Evolutionary conservation across 2,329 filamentous ascomycete genomes (phyloP), one percentile per base, ranked within the genome.

Genomic region (Claviceps pazoutovae): DNA sequence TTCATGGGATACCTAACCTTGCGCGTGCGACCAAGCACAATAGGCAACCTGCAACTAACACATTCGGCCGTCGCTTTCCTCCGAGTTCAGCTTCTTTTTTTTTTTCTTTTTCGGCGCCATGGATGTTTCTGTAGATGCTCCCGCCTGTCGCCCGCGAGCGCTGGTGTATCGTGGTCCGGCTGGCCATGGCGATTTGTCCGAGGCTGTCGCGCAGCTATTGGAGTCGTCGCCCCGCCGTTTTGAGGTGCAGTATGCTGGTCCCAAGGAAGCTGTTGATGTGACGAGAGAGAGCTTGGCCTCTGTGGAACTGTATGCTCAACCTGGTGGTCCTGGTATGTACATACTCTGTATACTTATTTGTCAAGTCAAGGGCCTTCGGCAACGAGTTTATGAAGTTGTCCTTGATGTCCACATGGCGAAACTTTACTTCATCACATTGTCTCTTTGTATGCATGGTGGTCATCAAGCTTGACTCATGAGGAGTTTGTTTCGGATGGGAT

Each of bases 121-220:
- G 50, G 30, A 50, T 38, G 11, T n/a, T 21, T 4, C 47, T 37
- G 16, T 42, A 7, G 19, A 38, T 44, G 14, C 49, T 37, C 17
- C 42, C 16, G 39, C 23, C 46, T 19, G 36, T 39, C 53, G 50
- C n/a, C 53, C 53, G 1, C 42, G 48, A 37, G 58, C 58, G 16
- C 49, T 62, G 5, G 59, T 62, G 16, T 62, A 60, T 50, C 57
- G 57, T 17, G 57, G 58, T 6, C 54, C 56, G 0, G 53, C 55
- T 5, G 54, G 56, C 17, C 54, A 53, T 36, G 38, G 54, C 14
- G 57, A 56, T 23, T 54, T 58, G 46, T 54, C 59, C 7, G 50
- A 56, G 34, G 54, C 56, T 7, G 57, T 61, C 8, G 56, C 53
- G 13, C 23, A 56, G 14, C 48, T 62, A 6, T 56, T 62, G 1